phyloP scores from a whole-genome alignment of 257 asterid genomes.

The Nicotiana sylvestris region DNA sequence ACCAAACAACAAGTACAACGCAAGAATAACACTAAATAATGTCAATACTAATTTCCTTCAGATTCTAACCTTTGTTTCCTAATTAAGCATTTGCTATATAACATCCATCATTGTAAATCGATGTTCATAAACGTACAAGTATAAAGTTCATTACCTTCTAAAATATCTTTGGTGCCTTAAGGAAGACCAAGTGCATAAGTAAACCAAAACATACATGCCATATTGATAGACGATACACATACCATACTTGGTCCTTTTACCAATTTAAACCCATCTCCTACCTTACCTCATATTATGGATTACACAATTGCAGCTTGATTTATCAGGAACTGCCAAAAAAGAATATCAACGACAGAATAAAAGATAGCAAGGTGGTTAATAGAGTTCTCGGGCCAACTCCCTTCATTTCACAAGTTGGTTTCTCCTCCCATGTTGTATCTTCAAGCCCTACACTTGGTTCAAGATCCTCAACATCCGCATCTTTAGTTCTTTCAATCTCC shows the following conservation, averaged over 20 bases:
- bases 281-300: no score
- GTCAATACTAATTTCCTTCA: not conserved
- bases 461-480: no score
- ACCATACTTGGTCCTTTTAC: not conserved
- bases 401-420: no score
- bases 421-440: no score
- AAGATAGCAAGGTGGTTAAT: no score
- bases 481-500: no score
- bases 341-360: no score
- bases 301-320: no score
- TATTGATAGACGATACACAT: not conserved
- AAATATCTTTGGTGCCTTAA: not conserved
- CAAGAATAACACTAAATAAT: not conserved
- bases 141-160: not conserved
- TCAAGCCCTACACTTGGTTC: no score
- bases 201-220: not conserved
- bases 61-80: not conserved
- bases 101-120: not conserved
- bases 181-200: not conserved
- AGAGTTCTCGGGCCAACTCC: no score
- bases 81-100: not conserved
- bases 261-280: no score
- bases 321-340: no score
- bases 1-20: not conserved
- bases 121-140: not conserved